Evolutionary conservation across 306 rosid genomes (phyloP).

Genomic region (Rubus idaeus): DNA sequence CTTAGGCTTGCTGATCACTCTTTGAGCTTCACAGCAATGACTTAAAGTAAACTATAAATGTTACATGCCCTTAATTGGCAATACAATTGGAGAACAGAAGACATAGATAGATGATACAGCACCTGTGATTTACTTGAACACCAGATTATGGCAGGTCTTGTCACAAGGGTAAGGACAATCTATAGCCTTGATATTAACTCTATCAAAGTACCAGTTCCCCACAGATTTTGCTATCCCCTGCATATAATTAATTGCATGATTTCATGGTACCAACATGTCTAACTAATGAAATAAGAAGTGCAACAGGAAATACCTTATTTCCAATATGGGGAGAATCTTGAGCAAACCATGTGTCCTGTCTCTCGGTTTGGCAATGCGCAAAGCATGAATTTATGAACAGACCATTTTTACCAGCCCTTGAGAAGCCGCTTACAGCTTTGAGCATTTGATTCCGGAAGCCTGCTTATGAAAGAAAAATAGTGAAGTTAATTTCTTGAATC

Average conservation of each 20-base stretch:
- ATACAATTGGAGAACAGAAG: background rate
- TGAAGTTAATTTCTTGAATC: background rate
- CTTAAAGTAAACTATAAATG: background rate
- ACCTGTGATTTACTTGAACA: conserved; percentile 7
- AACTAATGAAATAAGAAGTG: background rate
- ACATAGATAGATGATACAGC: background rate
- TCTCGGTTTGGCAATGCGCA: conserved; percentile 91
- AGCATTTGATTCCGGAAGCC: conserved; percentile 87
- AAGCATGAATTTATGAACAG: conserved; percentile 81
- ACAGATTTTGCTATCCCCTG: conserved; percentile 86
- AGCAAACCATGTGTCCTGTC: conserved; percentile 90
- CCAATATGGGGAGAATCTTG: conserved; percentile 62
- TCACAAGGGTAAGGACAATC: conserved; percentile 94
- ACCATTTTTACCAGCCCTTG: conserved; percentile 61
- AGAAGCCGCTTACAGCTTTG: conserved; percentile 51
- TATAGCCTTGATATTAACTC: conserved; percentile 52
- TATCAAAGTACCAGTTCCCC: conserved; percentile 84
- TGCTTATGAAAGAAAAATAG: conserved; percentile 22
- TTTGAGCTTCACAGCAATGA: conserved; percentile 34
- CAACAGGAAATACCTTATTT: conserved; percentile 54
- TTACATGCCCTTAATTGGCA: background rate
- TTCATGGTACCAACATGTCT: background rate
- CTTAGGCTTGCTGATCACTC: conserved; percentile 23
- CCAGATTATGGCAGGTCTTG: conserved; percentile 75
- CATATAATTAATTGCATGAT: conserved; percentile 18